Conservation (phyloP, 352 stramenopile genomes). For the Peronospora farinosa region DNA sequence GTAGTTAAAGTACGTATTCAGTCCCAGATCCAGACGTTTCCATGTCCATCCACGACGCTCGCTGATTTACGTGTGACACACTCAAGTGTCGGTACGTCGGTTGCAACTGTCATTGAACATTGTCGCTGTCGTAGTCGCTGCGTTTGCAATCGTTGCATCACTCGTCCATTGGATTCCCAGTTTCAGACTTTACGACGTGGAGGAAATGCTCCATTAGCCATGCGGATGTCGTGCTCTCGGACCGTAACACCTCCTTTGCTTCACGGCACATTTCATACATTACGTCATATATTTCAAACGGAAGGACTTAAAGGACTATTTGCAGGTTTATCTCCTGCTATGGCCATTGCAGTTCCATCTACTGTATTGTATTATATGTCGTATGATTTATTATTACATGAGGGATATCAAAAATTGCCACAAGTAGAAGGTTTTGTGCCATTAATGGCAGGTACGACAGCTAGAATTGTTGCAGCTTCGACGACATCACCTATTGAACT, state of each 20-base stretch:
- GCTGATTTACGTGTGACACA: conserved; percentile 16
- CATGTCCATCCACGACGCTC: conserved; percentile 12
- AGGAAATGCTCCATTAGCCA: conserved; percentile 21
- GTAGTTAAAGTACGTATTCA: conserved; percentile 80
- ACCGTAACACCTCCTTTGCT: conserved; percentile 32
- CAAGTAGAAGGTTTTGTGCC: conserved; percentile 41
- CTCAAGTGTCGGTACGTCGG: conserved; percentile 12
- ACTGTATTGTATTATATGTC: conserved; percentile 93
- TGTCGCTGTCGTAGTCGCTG: conserved; percentile 47
- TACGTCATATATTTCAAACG: conserved; percentile 73
- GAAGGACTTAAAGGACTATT: conserved; percentile 82
- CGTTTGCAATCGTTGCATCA: conserved; percentile 47
- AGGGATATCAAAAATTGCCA: conserved; percentile 34
- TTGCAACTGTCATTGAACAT: conserved; percentile 25
- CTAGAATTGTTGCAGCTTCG: conserved; percentile 66
- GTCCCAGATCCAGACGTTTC: conserved; percentile 45
- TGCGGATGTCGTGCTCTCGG: conserved; percentile 45
- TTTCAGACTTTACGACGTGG: conserved; percentile 23
- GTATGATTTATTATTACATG: conserved; percentile 85
- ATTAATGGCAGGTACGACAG: conserved; percentile 56
- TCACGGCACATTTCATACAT: conserved; percentile 50
- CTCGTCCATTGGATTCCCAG: conserved; percentile 37
- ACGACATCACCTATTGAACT: conserved; percentile 86
- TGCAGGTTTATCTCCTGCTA: conserved; percentile 82
- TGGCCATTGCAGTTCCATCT: conserved; percentile 91